phyloP scores from a whole-genome alignment of 805 yeast species.

The Candida nemodendra region DNA sequence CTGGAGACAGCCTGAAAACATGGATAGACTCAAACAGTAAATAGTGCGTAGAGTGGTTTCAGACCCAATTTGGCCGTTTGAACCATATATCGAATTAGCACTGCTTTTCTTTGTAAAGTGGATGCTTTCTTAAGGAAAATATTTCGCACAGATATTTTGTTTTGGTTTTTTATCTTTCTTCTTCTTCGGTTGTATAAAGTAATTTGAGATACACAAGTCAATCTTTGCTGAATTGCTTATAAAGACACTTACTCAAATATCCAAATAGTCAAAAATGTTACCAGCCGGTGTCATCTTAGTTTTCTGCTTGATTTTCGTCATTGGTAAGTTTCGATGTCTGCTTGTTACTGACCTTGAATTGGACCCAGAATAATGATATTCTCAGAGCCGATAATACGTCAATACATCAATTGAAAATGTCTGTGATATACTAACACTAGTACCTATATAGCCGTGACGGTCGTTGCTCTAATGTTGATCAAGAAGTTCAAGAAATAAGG shows the following conservation, averaged over 20 bases:
- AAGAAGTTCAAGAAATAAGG: slow-evolving; percentile 36
- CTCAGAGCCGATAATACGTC: no score
- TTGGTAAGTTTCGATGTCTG: slow-evolving; percentile 27
- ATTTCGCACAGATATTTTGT: slow-evolving; percentile 9
- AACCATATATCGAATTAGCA: no score
- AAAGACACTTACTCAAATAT: slow-evolving; percentile 7
- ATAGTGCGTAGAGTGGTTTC: neutral
- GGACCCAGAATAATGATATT: no score
- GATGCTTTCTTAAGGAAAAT: slow-evolving; percentile 7
- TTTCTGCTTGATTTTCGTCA: slow-evolving; percentile 52
- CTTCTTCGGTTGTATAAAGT: slow-evolving; percentile 6
- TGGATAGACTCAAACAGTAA: neutral
- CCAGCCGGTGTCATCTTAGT: slow-evolving; percentile 69
- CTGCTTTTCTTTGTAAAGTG: neutral
- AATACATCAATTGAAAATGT: no score
- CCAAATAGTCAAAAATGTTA: slow-evolving; percentile 40
- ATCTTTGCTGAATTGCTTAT: slow-evolving; percentile 7
- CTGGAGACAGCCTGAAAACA: neutral
- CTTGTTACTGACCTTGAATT: neutral
- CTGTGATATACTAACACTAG: no score
- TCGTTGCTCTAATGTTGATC: slow-evolving; percentile 28
- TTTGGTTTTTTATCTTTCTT: slow-evolving; percentile 8
- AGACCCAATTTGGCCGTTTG: neutral
- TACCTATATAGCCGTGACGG: slow-evolving; percentile 27
- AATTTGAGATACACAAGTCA: slow-evolving; percentile 6